Percentiles rank a stretch among this genome's conserved stretches.
phyloP scores from a whole-genome alignment of 208 protist genomes.

The Leptomonas seymouri region DNA sequence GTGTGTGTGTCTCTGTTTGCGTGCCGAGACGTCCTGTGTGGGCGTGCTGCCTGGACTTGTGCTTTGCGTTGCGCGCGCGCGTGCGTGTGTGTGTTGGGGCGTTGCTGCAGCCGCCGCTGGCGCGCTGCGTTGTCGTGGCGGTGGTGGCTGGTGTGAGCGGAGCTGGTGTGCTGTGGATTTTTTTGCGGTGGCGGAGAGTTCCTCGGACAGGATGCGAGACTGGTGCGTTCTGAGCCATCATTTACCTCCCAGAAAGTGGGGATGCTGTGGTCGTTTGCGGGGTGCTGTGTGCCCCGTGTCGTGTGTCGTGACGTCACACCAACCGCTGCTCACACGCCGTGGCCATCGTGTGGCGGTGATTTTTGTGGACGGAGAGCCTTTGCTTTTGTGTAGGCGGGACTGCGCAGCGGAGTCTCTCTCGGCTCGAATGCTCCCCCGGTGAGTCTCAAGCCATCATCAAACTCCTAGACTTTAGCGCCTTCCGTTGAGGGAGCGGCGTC shows the following conservation, averaged over 20 bases:
- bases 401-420: conserved; percentile 15
- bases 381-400: background rate
- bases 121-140: background rate
- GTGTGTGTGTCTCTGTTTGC: conserved; percentile 1
- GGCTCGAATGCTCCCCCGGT: background rate
- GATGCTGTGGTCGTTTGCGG: background rate
- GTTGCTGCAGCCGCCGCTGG: conserved; percentile 6
- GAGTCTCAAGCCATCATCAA: conserved; percentile 20
- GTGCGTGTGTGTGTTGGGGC: conserved; percentile 28
- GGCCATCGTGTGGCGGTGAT: conserved; percentile 31
- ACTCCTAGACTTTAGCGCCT: background rate
- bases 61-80: conserved; percentile 63
- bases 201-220: conserved; percentile 11
- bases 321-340: conserved; percentile 29
- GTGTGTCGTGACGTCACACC: conserved; percentile 23
- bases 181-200: conserved; percentile 7
- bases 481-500: background rate
- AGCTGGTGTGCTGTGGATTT: background rate
- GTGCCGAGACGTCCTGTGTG: background rate
- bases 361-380: conserved; percentile 29
- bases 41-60: conserved; percentile 21
- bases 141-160: background rate
- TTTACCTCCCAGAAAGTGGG: conserved; percentile 7
- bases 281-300: background rate
- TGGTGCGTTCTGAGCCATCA: conserved; percentile 10